A percentile compares a stretch with the other conserved stretches of the same genome.
These are phyloP conservation scores for Plasmodium berghei DNA, from an alignment of 169 alveolate species.

Conservation along the genomic window DNA sequence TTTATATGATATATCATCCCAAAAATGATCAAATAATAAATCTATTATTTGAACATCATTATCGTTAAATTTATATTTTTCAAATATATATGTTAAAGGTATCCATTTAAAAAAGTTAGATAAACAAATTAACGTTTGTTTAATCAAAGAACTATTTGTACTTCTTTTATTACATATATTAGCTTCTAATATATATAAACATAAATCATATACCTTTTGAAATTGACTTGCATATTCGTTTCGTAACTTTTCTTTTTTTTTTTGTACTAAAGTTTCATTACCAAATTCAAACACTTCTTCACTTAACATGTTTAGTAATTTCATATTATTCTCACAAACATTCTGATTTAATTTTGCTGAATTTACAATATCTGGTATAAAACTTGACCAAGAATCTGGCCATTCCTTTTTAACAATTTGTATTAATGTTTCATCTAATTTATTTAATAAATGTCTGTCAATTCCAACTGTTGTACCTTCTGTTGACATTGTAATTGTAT, in stretches of 20 bases:
- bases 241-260: constrained; percentile 87
- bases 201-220: constrained; percentile 89
- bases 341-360: constrained; percentile 95
- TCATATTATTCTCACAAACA: constrained; percentile 98
- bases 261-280: constrained; percentile 91
- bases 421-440: constrained; percentile 89
- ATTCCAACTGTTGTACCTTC: constrained; percentile 87
- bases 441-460: constrained; percentile 89
- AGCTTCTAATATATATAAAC: constrained; percentile 92
- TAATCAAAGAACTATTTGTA: constrained; percentile 88
- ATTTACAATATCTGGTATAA: constrained; percentile 98
- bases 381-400: constrained; percentile 99
- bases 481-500: constrained; percentile 83
- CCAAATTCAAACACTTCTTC: constrained; percentile 96
- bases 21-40: constrained; percentile 90
- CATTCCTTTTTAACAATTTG: constrained; percentile 97
- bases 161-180: constrained; percentile 87
- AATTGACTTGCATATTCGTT: constrained; percentile 86
- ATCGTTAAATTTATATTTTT: constrained; percentile 85
- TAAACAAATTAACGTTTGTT: constrained; percentile 93
- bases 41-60: constrained; percentile 83
- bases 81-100: constrained; percentile 94
- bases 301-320: constrained; percentile 95
- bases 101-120: constrained; percentile 96
- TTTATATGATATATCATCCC: constrained; percentile 91